Percentiles rank a stretch among this genome's conserved stretches.
phyloP scores from a whole-genome alignment of 352 stramenopile genomes.

The Pythium vanterpoolii region DNA sequence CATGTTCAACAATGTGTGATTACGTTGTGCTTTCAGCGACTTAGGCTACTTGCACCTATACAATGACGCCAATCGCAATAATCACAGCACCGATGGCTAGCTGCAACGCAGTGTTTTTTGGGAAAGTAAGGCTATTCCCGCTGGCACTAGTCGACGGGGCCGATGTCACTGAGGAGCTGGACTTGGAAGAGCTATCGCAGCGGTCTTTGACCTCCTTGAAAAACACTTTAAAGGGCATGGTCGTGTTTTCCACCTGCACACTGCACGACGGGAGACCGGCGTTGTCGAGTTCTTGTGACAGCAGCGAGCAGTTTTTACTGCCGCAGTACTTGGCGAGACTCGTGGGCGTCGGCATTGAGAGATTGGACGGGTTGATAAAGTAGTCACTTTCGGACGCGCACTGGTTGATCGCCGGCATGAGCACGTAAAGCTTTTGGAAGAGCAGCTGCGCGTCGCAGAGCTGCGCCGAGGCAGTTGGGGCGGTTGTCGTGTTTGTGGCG shows the following conservation, averaged over 20 bases:
- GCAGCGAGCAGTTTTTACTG: conserved; percentile 33
- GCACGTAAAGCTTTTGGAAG: conserved; percentile 47
- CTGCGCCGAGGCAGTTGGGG: neutral
- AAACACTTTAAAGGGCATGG: conserved; percentile 32
- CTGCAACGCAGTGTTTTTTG: neutral
- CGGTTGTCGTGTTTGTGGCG: conserved; percentile 5
- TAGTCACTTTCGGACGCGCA: conserved; percentile 37
- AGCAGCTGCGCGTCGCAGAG: conserved; percentile 33
- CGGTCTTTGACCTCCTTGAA: conserved; percentile 31
- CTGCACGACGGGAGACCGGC: conserved; percentile 34
- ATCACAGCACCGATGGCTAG: neutral
- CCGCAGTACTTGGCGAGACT: conserved; percentile 32
- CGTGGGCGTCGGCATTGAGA: conserved; percentile 22
- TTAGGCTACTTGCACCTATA: too few species aligned
- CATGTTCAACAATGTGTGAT: too few species aligned
- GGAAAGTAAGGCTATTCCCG: too few species aligned
- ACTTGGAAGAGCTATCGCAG: conserved; percentile 13
- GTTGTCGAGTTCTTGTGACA: conserved; percentile 35
- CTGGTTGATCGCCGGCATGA: conserved; percentile 46
- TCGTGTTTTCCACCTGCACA: conserved; percentile 23
- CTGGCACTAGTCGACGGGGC: neutral
- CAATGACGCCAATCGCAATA: neutral
- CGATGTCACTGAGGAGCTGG: neutral
- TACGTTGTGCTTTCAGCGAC: too few species aligned
- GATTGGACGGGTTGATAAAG: conserved; percentile 26